phyloP scores from a whole-genome alignment of 371 early-diverging fungal species.

The Mucor velutinosus region DNA sequence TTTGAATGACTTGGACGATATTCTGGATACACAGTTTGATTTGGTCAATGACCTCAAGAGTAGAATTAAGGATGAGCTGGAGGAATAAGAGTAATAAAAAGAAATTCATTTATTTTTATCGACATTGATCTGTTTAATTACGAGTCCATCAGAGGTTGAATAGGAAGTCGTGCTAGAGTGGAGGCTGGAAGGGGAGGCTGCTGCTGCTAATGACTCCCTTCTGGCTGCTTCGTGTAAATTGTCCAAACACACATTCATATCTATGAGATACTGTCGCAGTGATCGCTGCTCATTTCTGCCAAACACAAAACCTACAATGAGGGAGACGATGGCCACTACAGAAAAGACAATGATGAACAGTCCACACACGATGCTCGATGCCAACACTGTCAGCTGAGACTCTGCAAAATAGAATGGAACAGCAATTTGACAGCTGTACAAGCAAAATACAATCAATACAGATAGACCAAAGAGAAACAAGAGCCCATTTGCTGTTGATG shows the following conservation, averaged over 20 bases:
- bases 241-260: slow-evolving; percentile 16
- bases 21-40: slow-evolving; percentile 32
- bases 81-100: not conserved
- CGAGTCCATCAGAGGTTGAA: slow-evolving; percentile 5
- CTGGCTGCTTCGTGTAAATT: not conserved
- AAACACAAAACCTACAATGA: slow-evolving; percentile 52
- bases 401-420: slow-evolving; percentile 7
- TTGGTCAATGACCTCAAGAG: slow-evolving; percentile 17
- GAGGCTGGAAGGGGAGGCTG: not conserved
- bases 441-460: slow-evolving; percentile 16
- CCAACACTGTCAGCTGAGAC: not conserved
- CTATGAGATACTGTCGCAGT: slow-evolving; percentile 28
- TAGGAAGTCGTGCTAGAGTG: not conserved
- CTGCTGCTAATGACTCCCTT: not conserved
- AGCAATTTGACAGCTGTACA: slow-evolving; percentile 16
- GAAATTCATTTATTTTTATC: not conserved
- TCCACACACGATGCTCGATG: not conserved
- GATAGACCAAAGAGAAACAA: slow-evolving; percentile 13
- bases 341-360: slow-evolving; percentile 18
- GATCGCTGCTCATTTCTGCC: slow-evolving; percentile 42
- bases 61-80: not conserved
- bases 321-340: slow-evolving; percentile 19
- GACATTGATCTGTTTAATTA: not conserved
- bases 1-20: slow-evolving; percentile 58
- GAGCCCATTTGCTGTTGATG: slow-evolving; percentile 17